Base-by-base conservation (phyloP, 129 eudicot species). In the Saposhnikovia divaricata region DNA sequence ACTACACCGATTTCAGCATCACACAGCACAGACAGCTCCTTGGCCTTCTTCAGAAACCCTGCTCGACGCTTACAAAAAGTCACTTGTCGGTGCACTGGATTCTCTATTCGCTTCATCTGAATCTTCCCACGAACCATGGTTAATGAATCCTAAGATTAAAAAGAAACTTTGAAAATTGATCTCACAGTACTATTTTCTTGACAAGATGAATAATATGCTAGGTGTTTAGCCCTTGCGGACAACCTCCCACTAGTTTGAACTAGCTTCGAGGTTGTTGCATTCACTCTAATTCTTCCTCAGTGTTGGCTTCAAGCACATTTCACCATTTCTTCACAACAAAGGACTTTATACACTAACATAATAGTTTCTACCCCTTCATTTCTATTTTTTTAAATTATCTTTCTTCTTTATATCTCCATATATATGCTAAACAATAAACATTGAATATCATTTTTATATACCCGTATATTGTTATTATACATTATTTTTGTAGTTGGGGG, bases 161-260 rank as follows among this genome's bases (percentile, higher is more conserved):
- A 9, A 68, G 4, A 68, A 68, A 11, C 13, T 23, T 1, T 8
- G 14, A 23, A 19, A 21, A 18, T 2, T 51, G 59, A 59, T 59
- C 31, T 59, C 66, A 23, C 66, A 23, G 28, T 65, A 28, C 11
- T 10, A n/a, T n/a, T 65, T 27, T 65, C 71, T 65, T 25, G 37
- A 65, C 18, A 3, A 65, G 7, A 57, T 57, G 65, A 71, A 72
- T 23, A 63, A 85, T 82, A 83, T 85, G 90, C 83, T 72, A 63
- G 23, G 51, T n/a, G 18, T n/a, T 42, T 44, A 42, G 39, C 80
- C 72, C 80, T 76, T 78, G 93, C 92, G 91, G 87, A 85, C 97
- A 91, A 91, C 93, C 95, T 86, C 91, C 96, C 96, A 93, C 98
- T 93, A 93, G 98, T 91, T 93, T 93, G 86, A 80, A 93, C 98